Evolutionary conservation across 805 yeast genomes (phyloP), one percentile per base, ranked within the genome.

Genomic region (Spathaspora girioi): DNA sequence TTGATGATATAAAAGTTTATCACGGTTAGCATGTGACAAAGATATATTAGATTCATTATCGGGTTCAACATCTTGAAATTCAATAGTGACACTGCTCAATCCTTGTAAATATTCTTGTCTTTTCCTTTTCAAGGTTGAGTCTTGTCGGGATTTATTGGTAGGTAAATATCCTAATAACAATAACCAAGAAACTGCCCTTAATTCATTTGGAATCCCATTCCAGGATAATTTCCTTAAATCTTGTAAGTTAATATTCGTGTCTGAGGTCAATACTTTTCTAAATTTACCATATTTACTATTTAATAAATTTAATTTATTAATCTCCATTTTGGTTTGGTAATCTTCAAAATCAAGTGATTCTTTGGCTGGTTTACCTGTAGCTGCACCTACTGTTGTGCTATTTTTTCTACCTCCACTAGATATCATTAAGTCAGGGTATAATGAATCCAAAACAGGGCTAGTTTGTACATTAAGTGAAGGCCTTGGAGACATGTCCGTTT

Each of bases 101-200:
- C 96, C 94, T 53, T 86, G 91, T 38, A 75, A 61, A 64, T 93
- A 94, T 63, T 93, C 98, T 60, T 86, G 83, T 46, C 99, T 79
- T 65, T 94, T 93, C 52, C 96, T 79, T 52, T 80, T 77, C 49
- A 93, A 67, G 1, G 91, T 85, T 0, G 84, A 66, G 4, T 71
- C 80, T 58, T 96, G 84, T 49, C 98, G 77, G 45, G 85, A 82
- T 23, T 85, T 79, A 63, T 91, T 94, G 1, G 94, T 82, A 1
- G 99, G 97, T 38, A 93, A 71, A 65, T 94, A 94, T 0, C 98
- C 98, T 48, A 93, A 76, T 46, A 94, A 67, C 15, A 92, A 70
- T 69, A 90, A 96, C 99, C 99, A 94, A 11, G 88, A 82, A 41
- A 86, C 69, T 0, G 97, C 88, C 52, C 98, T 76, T 51, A 91